Base-by-base conservation (phyloP, 257 asterid genomes). In the Forsythia suspensa region DNA sequence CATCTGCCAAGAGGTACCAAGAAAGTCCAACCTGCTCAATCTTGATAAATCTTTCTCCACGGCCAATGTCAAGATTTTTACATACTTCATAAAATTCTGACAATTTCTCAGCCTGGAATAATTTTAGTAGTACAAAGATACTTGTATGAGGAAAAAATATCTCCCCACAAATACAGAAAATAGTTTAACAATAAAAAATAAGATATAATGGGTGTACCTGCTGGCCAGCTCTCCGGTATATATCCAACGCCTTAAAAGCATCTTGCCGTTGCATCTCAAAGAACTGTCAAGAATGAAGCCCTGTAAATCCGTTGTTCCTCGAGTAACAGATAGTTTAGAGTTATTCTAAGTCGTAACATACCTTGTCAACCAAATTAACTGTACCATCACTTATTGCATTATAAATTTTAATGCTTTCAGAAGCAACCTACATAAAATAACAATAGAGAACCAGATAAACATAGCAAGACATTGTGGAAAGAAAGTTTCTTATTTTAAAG, bases 201-300 rank as follows among this genome's bases (percentile, higher is more conserved):
- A 65, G 39, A 21, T 39, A 59, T 63, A 10, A 52, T 42, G 76
- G 63, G 29, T 39, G 37, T 82, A 96, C 99, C 99, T 96, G 99
- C 80, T 84, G 92, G 39, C 98, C 93, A 40, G 99, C 94, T 87
- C 96, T 89, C 71, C 89, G 83, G 80, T 96, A 96, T 89, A 94
- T 87, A 80, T 94, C 99, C 89, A 96, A 80, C 68, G 98, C 94
- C 86, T 89, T 94, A 37, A 92, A 85, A 83, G 99, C 98, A 85
- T 96, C 98, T 74, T 83, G 86, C 76, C 90, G 95, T 92, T 94
- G 97, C 99, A 96, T 96, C 95, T 96, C 99, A 81, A 96, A 96
- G 86, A 96, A 96, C 99, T 96, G 87, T 71, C 51, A 70, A 70
- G 82, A 81, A 82, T 29, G n/a, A 80, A 83, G 72, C 72, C 72